Percentiles rank a stretch among this genome's conserved stretches.
Conservation (phyloP, 768 basidiomycete species). For the Pleurotus salmoneostramineus region DNA sequence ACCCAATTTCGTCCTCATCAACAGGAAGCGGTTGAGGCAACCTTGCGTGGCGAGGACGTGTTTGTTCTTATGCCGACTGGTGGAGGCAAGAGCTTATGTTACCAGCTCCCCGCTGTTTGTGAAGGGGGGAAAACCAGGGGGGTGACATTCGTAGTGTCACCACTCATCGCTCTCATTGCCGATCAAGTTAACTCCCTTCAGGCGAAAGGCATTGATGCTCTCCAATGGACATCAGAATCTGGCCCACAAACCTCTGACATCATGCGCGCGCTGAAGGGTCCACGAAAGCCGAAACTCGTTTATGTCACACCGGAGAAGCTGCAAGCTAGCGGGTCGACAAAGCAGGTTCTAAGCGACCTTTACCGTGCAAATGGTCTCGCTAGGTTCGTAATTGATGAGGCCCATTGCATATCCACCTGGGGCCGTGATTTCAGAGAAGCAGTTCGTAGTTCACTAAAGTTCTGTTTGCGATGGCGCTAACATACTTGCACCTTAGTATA, state of each 20-base stretch:
- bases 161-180: constrained; percentile 82
- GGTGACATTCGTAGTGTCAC: constrained; percentile 87
- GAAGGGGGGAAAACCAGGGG: constrained; percentile 65
- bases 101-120: constrained; percentile 89
- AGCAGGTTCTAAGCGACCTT: constrained; percentile 51
- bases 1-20: constrained; percentile 77
- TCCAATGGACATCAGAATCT: constrained; percentile 62
- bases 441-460: constrained; percentile 34
- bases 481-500: constrained; percentile 46
- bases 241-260: constrained; percentile 19
- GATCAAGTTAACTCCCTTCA: constrained; percentile 79
- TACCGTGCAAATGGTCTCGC: constrained; percentile 60
- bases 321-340: constrained; percentile 53
- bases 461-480: neutral
- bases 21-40: constrained; percentile 78
- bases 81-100: constrained; percentile 87
- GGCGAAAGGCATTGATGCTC: constrained; percentile 63
- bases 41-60: constrained; percentile 78
- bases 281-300: constrained; percentile 58
- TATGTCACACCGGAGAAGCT: constrained; percentile 95
- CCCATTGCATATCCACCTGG: constrained; percentile 94
- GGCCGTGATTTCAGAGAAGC: constrained; percentile 90
- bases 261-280: constrained; percentile 37
- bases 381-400: constrained; percentile 94
- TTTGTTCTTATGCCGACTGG: constrained; percentile 98